These are phyloP conservation scores for Catharanthus roseus DNA, from an alignment of 257 asterid genomes.

Conservation along the genomic window DNA sequence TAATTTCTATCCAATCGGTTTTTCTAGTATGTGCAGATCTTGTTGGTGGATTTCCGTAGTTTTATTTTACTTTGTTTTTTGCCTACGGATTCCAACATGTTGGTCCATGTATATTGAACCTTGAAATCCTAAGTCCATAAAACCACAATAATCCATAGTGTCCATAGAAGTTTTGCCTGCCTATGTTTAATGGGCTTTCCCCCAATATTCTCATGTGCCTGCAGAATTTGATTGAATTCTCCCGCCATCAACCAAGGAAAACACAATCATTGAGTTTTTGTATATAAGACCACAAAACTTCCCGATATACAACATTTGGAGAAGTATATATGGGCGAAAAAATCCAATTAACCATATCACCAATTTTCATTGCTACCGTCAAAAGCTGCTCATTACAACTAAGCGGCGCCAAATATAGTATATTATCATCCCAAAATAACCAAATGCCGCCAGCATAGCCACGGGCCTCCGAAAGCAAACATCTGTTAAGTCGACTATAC, in stretches of 20 bases:
- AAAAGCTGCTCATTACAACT: not conserved
- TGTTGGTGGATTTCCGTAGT: no score
- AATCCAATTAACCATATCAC: not conserved
- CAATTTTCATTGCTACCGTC: not conserved
- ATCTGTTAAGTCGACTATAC: no score
- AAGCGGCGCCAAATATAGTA: not conserved
- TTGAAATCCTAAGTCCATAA: not conserved
- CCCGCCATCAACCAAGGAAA: not conserved
- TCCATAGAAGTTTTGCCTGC: not conserved
- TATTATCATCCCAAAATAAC: no score
- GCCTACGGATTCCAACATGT: no score
- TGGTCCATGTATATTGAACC: not conserved
- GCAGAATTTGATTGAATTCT: not conserved
- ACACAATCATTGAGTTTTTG: no score
- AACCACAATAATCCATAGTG: not conserved
- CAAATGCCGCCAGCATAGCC: no score
- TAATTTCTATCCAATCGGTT: no score
- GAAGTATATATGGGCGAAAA: not conserved
- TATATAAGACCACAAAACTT: not conserved
- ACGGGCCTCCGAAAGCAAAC: no score
- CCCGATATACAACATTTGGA: not conserved
- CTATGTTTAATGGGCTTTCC: not conserved
- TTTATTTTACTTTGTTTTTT: no score
- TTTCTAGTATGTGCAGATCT: no score
- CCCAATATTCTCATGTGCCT: not conserved